Conservation (phyloP, 73 alveolate genomes). For the Stentor roeselii region DNA sequence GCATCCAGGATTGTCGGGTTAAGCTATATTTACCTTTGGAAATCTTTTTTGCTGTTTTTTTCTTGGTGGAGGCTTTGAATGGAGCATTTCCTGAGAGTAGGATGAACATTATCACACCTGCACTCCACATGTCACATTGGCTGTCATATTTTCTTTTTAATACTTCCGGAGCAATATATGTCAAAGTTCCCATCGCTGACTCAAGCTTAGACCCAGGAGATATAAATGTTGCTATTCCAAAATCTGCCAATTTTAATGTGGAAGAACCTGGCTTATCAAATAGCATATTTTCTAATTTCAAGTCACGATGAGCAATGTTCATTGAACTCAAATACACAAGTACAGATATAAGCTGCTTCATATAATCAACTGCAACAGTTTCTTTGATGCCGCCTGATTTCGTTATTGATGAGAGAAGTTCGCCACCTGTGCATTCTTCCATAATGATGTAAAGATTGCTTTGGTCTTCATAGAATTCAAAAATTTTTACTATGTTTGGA, state of each 20-base stretch:
- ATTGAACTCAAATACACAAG: conserved; percentile 63
- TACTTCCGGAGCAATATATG: conserved; percentile 38
- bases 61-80: conserved; percentile 33
- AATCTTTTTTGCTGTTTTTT: conserved; percentile 27
- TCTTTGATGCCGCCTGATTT: conserved; percentile 39
- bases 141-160: conserved; percentile 28
- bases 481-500: conserved; percentile 55
- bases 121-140: conserved; percentile 45
- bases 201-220: not conserved
- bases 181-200: conserved; percentile 36
- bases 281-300: conserved; percentile 79
- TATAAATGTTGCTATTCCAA: conserved; percentile 17
- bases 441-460: conserved; percentile 37
- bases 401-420: conserved; percentile 44
- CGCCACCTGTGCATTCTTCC: conserved; percentile 61
- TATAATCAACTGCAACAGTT: conserved; percentile 55
- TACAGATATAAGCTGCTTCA: conserved; percentile 76
- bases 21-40: conserved; percentile 20
- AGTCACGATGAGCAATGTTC: conserved; percentile 72
- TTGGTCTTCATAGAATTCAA: conserved; percentile 51
- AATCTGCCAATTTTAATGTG: conserved; percentile 23
- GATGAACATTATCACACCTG: conserved; percentile 43
- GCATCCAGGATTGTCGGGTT: not conserved
- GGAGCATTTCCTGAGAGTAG: conserved; percentile 47
- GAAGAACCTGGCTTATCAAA: not conserved